Evolutionary conservation across 352 stramenopile genomes (phyloP).

Genomic region (Globisporangium abappressorium): DNA sequence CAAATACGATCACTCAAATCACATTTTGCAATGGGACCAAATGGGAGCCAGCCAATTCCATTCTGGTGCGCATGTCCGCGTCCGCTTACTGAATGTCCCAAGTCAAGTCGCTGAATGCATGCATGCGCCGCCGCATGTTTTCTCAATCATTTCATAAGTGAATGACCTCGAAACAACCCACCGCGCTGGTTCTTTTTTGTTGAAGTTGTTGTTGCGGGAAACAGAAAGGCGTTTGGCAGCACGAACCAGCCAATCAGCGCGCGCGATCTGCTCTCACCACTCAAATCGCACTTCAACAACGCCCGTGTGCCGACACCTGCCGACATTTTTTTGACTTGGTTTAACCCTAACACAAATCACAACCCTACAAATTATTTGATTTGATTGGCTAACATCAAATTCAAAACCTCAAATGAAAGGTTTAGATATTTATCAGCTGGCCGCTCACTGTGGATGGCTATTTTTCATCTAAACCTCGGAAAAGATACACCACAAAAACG

Average conservation of each 20-base stretch:
- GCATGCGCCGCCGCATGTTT: slow-evolving; percentile 5
- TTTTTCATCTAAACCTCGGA: too few species aligned
- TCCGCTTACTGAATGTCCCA: not conserved
- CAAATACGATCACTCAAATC: too few species aligned
- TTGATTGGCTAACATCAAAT: too few species aligned
- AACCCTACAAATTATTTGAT: too few species aligned
- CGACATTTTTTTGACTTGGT: too few species aligned
- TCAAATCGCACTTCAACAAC: slow-evolving; percentile 8
- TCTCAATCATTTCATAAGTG: slow-evolving; percentile 12
- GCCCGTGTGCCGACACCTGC: too few species aligned
- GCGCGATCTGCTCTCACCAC: not conserved
- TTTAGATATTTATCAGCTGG: too few species aligned
- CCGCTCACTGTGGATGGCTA: too few species aligned
- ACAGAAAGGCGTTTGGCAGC: slow-evolving; percentile 6
- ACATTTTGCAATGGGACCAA: too few species aligned
- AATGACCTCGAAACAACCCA: not conserved
- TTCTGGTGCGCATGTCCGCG: not conserved
- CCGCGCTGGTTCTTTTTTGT: slow-evolving; percentile 37
- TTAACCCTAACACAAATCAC: too few species aligned
- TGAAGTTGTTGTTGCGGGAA: slow-evolving; percentile 17
- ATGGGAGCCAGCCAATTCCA: not conserved
- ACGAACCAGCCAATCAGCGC: slow-evolving; percentile 4
- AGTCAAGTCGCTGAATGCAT: not conserved
- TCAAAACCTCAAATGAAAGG: too few species aligned
- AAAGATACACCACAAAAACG: too few species aligned